A percentile compares a stretch with the other conserved stretches of the same genome.
These are phyloP conservation scores for Knoxia roxburghii DNA, from an alignment of 257 asterid genomes.

Conservation along the genomic window DNA sequence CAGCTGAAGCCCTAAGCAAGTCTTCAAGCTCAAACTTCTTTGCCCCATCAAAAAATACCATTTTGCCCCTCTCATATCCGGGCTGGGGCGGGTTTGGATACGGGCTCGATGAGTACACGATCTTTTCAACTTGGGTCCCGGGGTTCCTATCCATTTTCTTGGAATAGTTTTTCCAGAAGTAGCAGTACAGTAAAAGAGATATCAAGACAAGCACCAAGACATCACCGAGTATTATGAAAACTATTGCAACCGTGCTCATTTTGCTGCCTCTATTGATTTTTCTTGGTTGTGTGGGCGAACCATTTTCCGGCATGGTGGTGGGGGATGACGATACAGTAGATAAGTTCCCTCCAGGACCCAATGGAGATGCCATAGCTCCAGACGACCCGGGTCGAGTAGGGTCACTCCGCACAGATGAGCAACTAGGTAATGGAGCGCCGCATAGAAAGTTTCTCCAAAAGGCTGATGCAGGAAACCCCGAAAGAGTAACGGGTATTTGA, in stretches of 20 bases:
- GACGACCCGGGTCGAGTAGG: conserved; percentile 40
- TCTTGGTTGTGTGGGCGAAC: conserved; percentile 24
- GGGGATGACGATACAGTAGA: conserved; percentile 52
- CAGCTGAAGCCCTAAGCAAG: conserved; percentile 84
- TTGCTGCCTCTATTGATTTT: conserved; percentile 20
- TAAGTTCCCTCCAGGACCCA: conserved; percentile 24
- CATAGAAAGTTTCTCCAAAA: conserved; percentile 48
- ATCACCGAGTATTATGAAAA: conserved; percentile 70
- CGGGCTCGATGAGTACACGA: conserved; percentile 72
- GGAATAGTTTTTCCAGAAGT: conserved; percentile 44
- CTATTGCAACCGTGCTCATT: conserved; percentile 47
- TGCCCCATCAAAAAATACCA: conserved; percentile 71
- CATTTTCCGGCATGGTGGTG: conserved; percentile 38
- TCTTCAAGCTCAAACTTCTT: conserved; percentile 87
- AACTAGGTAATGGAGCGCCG: conserved; percentile 58
- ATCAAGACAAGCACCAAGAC: conserved; percentile 43
- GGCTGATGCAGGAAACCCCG: conserved; percentile 48
- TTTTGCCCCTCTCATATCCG: conserved; percentile 56
- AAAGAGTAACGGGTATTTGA: conserved; percentile 50
- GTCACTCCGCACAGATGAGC: conserved; percentile 28
- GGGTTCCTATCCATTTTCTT: conserved; percentile 20
- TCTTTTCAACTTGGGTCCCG: conserved; percentile 38
- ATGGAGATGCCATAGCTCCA: conserved; percentile 52
- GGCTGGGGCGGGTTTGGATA: conserved; percentile 42
- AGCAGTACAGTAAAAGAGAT: conserved; percentile 56